Evolutionary conservation across 2,329 filamentous ascomycete genomes (phyloP), one percentile per base, ranked within the genome.

Genomic region (Teratosphaeria viscida): DNA sequence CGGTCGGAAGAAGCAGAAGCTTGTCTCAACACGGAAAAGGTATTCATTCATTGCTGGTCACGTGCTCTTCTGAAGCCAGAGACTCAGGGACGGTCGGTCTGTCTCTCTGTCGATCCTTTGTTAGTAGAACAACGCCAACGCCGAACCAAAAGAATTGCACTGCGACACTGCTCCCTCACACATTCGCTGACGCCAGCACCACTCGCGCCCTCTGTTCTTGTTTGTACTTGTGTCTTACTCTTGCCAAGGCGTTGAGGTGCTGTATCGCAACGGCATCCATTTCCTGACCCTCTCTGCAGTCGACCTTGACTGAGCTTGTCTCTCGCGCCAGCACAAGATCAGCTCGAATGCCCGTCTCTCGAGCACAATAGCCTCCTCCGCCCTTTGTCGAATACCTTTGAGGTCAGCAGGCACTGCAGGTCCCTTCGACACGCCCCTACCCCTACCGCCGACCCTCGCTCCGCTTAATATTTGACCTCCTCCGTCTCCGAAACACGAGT

Each of bases 361-460:
- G 5, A 27, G 5, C 49, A 58, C 57, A 29, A n/a, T 32, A 34
- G 34, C 53, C 27, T 37, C 27, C 27, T 54, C 57, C 32, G 26
- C 56, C 57, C 56, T 61, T 35, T 60, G 64, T 68, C 69, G 70
- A 77, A 80, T 83, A 86, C 84, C 85, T 87, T 87, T 87, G 84
- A 87, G 85, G 85, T 86, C 87, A 89, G 87, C 86, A 82, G 85
- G 86, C 82, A 82, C 87, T 90, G 87, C 87, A 89, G 86, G 85
- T 89, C 84, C 76, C 70, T 73, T 76, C 72, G 74, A 70, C 73
- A 68, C 63, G 52, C 23, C 43, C 47, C 47, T 32, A 35, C 34
- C 55, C 55, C 57, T 59, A 60, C 58, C 60, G 57, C 55, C 55
- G 29, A 57, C 59, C 56, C 54, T 57, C 59, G 34, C 54, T 34